Evolutionary conservation across 768 basidiomycete species (phyloP).

Genomic region (Nidularia sp.): DNA sequence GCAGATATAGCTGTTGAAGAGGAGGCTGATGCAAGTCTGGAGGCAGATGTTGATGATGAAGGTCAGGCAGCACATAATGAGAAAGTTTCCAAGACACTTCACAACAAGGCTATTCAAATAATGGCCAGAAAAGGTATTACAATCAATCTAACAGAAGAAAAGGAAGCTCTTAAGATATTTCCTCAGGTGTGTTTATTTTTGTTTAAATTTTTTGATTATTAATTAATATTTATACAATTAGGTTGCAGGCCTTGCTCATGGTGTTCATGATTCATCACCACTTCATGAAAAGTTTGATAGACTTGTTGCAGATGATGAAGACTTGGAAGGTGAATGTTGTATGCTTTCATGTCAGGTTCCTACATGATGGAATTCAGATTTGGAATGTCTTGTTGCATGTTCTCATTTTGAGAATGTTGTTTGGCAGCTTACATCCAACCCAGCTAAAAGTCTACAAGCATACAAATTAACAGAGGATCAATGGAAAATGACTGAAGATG

Average conservation of each 20-base stretch:
- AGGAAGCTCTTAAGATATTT: constrained; percentile 8
- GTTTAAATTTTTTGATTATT: not conserved
- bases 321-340: constrained; percentile 5
- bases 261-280: constrained; percentile 17
- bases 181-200: constrained; percentile 3
- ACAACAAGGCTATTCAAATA: constrained; percentile 6
- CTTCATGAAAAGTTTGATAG: constrained; percentile 18
- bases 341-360: constrained; percentile 17
- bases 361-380: constrained; percentile 25
- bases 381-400: constrained; percentile 18
- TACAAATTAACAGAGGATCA: constrained; percentile 15
- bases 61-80: constrained; percentile 2
- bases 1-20: not conserved
- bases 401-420: constrained; percentile 11
- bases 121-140: constrained; percentile 3
- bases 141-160: constrained; percentile 4
- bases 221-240: not conserved
- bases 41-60: too few species aligned
- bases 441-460: constrained; percentile 14
- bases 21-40: too few species aligned
- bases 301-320: constrained; percentile 10
- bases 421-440: constrained; percentile 6
- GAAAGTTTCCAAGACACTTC: constrained; percentile 4
- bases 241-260: constrained; percentile 14
- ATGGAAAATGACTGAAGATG: constrained; percentile 19